Evolutionary conservation across 768 basidiomycete genomes (phyloP).

Genomic region (Gloeopeniophorella convolvens): DNA sequence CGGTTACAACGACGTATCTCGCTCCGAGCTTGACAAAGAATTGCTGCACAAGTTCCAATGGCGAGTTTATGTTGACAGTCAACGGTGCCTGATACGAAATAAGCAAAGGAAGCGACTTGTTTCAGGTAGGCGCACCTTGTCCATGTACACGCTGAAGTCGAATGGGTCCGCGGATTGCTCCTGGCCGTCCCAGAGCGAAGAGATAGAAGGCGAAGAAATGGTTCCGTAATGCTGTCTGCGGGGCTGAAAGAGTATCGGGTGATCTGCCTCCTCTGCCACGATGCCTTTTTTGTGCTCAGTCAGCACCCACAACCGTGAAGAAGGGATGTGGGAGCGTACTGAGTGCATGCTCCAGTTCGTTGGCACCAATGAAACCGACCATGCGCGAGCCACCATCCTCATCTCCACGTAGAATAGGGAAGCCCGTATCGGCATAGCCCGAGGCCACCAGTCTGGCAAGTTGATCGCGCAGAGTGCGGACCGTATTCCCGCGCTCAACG

Average conservation of each 20-base stretch:
- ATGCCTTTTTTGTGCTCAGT: too few relatives aligned
- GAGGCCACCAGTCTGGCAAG: conserved; percentile 50
- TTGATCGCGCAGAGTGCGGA: conserved; percentile 65
- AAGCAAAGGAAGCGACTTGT: conserved; percentile 1
- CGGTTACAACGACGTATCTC: conserved; percentile 79
- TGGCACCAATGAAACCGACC: conserved; percentile 86
- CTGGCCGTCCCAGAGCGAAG: conserved; percentile 45
- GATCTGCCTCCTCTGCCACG: conserved; percentile 67
- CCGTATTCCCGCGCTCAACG: conserved; percentile 69
- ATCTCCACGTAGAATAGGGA: conserved; percentile 70
- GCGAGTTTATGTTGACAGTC: conserved; percentile 75
- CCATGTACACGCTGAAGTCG: conserved; percentile 87
- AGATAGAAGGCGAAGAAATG: conserved; percentile 48
- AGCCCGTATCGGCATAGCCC: conserved; percentile 73
- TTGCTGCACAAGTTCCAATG: conserved; percentile 88
- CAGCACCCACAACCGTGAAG: too few relatives aligned
- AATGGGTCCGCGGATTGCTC: conserved; percentile 46
- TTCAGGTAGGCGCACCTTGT: conserved; percentile 47
- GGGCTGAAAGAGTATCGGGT: conserved; percentile 58
- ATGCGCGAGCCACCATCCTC: conserved; percentile 48
- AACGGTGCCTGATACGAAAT: conserved; percentile 63
- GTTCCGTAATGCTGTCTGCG: conserved; percentile 30
- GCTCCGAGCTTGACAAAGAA: conserved; percentile 93
- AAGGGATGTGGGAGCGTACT: too few relatives aligned
- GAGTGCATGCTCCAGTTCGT: conserved; percentile 91